phyloP scores from a whole-genome alignment of 2,329 filamentous ascomycete species.

The Beauveria scarabaeidicola region DNA sequence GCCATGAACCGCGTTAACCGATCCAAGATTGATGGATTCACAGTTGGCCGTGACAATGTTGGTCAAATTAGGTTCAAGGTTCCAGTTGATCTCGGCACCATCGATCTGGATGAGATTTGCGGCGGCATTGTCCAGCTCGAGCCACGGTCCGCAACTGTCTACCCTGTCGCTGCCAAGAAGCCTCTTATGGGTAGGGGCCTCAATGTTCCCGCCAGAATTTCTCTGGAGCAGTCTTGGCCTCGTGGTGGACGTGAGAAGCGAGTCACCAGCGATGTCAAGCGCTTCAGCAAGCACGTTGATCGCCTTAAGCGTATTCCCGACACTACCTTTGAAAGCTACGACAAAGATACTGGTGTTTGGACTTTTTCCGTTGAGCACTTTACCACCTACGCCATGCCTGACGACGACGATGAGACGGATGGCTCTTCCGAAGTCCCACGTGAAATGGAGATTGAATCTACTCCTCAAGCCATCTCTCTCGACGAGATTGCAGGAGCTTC shows the following conservation, averaged over 20 bases:
- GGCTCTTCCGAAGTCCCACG: slow-evolving; percentile 12
- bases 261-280: slow-evolving; percentile 46
- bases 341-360: slow-evolving; percentile 76
- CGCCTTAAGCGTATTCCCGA: slow-evolving; percentile 70
- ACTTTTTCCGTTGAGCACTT: slow-evolving; percentile 92
- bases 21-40: slow-evolving; percentile 64
- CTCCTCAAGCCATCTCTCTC: slow-evolving; percentile 17
- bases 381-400: slow-evolving; percentile 83
- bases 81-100: slow-evolving; percentile 71
- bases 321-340: slow-evolving; percentile 76
- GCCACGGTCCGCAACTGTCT: slow-evolving; percentile 78
- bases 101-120: slow-evolving; percentile 73
- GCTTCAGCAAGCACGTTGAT: slow-evolving; percentile 72
- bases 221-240: slow-evolving; percentile 90
- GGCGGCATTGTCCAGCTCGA: slow-evolving; percentile 68
- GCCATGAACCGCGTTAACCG: slow-evolving; percentile 74
- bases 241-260: slow-evolving; percentile 52
- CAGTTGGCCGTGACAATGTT: slow-evolving; percentile 72
- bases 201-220: slow-evolving; percentile 82
- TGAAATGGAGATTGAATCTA: slow-evolving; percentile 27
- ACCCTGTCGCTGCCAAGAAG: slow-evolving; percentile 67
- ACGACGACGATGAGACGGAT: slow-evolving; percentile 44
- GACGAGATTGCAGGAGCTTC: slow-evolving; percentile 19
- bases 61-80: slow-evolving; percentile 76
- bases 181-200: slow-evolving; percentile 78